Conservation (phyloP, 2,329 filamentous ascomycete genomes). For the Aureobasidium sp. region DNA sequence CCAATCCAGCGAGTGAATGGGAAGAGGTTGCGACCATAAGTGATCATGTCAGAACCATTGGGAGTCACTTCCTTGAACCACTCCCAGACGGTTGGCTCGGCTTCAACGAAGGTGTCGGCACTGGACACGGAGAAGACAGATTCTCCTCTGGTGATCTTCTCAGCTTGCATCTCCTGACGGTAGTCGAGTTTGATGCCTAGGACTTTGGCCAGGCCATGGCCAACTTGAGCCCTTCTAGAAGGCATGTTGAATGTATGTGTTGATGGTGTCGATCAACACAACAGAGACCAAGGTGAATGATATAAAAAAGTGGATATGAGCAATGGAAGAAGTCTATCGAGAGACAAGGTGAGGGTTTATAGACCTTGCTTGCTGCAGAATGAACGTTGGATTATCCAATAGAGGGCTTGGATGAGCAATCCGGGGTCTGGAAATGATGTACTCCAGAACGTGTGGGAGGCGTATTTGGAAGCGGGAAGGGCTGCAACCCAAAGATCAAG, state of each 20-base stretch:
- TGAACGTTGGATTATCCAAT: conserved; percentile 5
- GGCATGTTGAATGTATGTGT: conserved; percentile 28
- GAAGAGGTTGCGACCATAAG: conserved; percentile 68
- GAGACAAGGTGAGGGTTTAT: conserved; percentile 7
- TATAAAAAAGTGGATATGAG: background rate
- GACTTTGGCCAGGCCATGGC: conserved; percentile 67
- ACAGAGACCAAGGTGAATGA: background rate
- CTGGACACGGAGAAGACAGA: conserved; percentile 69
- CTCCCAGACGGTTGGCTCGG: conserved; percentile 67
- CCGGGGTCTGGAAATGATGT: conserved; percentile 9
- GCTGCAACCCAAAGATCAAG: conserved; percentile 1
- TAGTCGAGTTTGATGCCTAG: conserved; percentile 77
- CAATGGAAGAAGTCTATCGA: background rate
- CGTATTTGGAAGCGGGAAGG: conserved; percentile 4
- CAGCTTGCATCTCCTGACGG: conserved; percentile 50
- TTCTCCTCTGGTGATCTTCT: conserved; percentile 67
- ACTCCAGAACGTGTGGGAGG: background rate
- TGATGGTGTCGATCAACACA: background rate
- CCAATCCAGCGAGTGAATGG: conserved; percentile 86
- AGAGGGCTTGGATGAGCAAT: conserved; percentile 10
- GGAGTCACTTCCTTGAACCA: conserved; percentile 63
- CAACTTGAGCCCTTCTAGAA: conserved; percentile 48
- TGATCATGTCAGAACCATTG: conserved; percentile 42
- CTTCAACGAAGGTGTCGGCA: conserved; percentile 73
- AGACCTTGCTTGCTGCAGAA: background rate